A percentile compares a stretch with the other conserved stretches of the same genome.
These are phyloP conservation scores for Ophiostoma triangulosporum DNA, from an alignment of 2,329 filamentous ascomycete species.

Conservation along the genomic window DNA sequence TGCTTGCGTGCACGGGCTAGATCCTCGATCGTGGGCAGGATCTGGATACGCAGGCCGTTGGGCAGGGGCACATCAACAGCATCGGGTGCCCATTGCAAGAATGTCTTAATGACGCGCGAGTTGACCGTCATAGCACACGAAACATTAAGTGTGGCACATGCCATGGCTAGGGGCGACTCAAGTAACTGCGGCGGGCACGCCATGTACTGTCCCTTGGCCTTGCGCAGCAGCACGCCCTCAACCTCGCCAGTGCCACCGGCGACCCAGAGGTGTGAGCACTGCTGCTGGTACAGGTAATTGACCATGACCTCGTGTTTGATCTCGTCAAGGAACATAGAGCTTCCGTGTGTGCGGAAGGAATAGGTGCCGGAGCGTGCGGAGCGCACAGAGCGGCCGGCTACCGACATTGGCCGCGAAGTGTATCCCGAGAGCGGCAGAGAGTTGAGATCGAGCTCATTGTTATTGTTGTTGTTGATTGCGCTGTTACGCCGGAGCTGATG, in stretches of 20 bases:
- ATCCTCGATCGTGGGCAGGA: constrained; percentile 58
- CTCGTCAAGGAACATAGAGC: constrained; percentile 49
- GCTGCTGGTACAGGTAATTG: constrained; percentile 69
- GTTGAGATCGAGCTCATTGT: neutral
- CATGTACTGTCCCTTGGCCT: constrained; percentile 54
- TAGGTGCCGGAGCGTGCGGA: constrained; percentile 28
- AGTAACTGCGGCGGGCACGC: constrained; percentile 54
- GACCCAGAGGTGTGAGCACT: constrained; percentile 62
- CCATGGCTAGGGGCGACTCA: constrained; percentile 48
- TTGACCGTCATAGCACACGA: constrained; percentile 73
- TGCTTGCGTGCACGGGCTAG: constrained; percentile 59
- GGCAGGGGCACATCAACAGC: constrained; percentile 62
- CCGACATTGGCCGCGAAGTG: constrained; percentile 38
- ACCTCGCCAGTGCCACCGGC: constrained; percentile 52
- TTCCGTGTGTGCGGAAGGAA: constrained; percentile 28
- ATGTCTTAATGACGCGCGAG: constrained; percentile 66
- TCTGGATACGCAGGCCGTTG: constrained; percentile 65
- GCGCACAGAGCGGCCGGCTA: constrained; percentile 32
- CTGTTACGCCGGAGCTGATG: neutral
- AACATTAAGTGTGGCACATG: constrained; percentile 57
- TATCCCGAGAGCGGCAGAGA: constrained; percentile 11
- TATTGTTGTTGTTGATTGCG: neutral
- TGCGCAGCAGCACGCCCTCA: constrained; percentile 61
- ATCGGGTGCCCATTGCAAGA: constrained; percentile 58
- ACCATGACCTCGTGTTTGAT: constrained; percentile 76